Percentiles rank a stretch among this genome's conserved stretches.
Evolutionary conservation across 805 yeast genomes (phyloP).

Genomic region (Yarrowia sp.): DNA sequence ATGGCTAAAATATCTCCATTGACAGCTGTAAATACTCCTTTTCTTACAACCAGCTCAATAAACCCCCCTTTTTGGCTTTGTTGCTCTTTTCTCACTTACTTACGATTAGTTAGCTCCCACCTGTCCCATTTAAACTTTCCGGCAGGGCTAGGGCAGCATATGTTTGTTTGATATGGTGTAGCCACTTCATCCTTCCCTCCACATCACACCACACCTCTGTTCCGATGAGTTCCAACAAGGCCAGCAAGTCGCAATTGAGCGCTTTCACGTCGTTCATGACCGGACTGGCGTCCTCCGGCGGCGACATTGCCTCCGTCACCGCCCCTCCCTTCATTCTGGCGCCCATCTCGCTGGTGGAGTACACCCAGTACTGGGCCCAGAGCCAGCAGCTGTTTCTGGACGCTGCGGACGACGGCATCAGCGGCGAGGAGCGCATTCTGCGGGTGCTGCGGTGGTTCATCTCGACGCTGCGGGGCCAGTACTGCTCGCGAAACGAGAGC

Average conservation of each 20-base stretch:
- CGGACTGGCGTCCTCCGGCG: slow-evolving; percentile 89
- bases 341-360: slow-evolving; percentile 86
- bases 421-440: slow-evolving; percentile 66
- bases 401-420: slow-evolving; percentile 58
- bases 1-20: no score
- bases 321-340: slow-evolving; percentile 98
- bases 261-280: slow-evolving; percentile 93
- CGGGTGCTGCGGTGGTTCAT: slow-evolving; percentile 92
- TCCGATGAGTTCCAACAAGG: slow-evolving; percentile 24
- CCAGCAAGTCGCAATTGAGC: slow-evolving; percentile 37
- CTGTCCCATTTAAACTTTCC: not conserved
- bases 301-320: slow-evolving; percentile 90
- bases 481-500: slow-evolving; percentile 87
- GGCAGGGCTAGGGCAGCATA: slow-evolving; percentile 26
- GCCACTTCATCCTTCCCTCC: slow-evolving; percentile 9
- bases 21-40: not conserved
- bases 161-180: slow-evolving; percentile 10
- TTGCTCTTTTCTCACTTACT: not conserved
- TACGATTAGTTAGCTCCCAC: not conserved
- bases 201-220: not conserved
- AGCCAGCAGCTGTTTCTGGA: slow-evolving; percentile 83
- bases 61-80: not conserved
- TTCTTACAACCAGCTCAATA: not conserved
- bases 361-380: slow-evolving; percentile 95
- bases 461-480: slow-evolving; percentile 89